phyloP scores from a whole-genome alignment of 2,329 filamentous ascomycete genomes.

The Trichoderma pleuroti region DNA sequence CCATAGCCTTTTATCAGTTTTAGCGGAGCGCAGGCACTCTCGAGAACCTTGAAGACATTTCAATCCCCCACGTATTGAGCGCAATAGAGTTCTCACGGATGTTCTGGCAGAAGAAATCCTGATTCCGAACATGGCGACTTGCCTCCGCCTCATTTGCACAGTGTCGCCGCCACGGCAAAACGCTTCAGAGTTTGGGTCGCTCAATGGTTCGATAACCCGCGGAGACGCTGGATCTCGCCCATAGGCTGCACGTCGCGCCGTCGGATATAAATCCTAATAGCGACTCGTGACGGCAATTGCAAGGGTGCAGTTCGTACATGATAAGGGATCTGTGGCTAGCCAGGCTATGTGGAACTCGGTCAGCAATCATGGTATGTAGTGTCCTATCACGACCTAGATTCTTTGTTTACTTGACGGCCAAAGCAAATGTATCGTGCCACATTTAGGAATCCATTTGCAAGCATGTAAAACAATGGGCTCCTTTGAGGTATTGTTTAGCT shows the following conservation, averaged over 20 bases:
- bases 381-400: not conserved
- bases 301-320: not conserved
- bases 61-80: not conserved
- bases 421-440: not conserved
- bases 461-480: not conserved
- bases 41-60: no score
- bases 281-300: constrained; percentile 1
- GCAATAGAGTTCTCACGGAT: not conserved
- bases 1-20: not conserved
- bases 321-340: not conserved
- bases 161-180: not conserved
- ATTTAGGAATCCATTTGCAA: not conserved
- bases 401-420: not conserved
- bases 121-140: not conserved
- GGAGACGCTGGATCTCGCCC: not conserved
- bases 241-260: not conserved
- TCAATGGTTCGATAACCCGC: not conserved
- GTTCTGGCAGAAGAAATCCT: not conserved
- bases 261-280: not conserved
- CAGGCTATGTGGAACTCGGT: not conserved
- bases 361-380: not conserved
- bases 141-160: not conserved
- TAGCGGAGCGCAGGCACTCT: not conserved
- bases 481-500: not conserved
- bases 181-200: not conserved